Base-by-base conservation (phyloP, 257 asterid species). In the Cruciata laevipes region DNA sequence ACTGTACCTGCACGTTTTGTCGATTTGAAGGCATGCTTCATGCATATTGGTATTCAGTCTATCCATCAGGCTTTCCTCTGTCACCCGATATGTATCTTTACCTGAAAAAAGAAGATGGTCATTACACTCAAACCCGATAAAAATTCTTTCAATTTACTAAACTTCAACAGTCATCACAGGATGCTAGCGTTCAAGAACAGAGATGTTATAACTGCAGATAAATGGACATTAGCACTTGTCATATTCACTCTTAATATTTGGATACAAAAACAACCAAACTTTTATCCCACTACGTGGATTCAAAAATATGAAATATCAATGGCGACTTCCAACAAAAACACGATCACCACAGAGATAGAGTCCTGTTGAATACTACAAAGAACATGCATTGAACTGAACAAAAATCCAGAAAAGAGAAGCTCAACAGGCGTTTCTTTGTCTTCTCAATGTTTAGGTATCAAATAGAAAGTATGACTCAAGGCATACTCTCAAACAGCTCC, bases 31-130 rank as follows among this genome's bases (percentile, higher is more conserved):
- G 74, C 96, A 85, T 21, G 91, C 95, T 67, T 87, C 87, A 33
- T 81, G 91, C 88, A 91, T 81, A 69, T 87, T 77, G 30, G 94
- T 89, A 70, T 78, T 84, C 18, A 89, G 89, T 72, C 96, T 78
- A 72, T 91, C 98, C 75, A 56, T 81, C 80, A 91, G 66, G 73
- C 95, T 85, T 83, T 87, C 95, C 71, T 75, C 78, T 0, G 95
- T 89, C 77, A 88, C 91, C 61, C 74, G 86, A 75, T 85, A 87
- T 8, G 76, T 81, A 65, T 81, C 85, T 33, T 79, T 86, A 69
- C 91, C 97, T 89, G 61, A n/a, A 40, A 64, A 62, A 52, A 42
- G 52, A 47, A 52, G 16, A 38, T 20, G 23, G 42, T 61, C 35
- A 67, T 53, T 60, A 25, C 20, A 47, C 55, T 47, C 55, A 42